A percentile compares a stretch with the other conserved stretches of the same genome.
phyloP scores from a whole-genome alignment of 768 basidiomycete species.

The Mrakia hoshinonis region DNA sequence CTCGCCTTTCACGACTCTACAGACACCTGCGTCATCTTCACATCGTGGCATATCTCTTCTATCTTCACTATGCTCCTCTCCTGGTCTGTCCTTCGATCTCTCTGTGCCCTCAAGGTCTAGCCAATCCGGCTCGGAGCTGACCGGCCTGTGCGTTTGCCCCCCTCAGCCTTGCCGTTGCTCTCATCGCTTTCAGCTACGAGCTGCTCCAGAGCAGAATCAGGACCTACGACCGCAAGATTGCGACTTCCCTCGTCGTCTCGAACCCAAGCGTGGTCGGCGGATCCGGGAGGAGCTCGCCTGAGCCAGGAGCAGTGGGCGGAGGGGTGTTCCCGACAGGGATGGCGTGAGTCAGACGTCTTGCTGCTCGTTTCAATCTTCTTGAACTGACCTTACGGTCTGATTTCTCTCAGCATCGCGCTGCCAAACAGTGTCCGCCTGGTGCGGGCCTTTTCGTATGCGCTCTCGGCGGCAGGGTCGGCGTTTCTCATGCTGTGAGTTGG shows the following conservation, averaged over 20 bases:
- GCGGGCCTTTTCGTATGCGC: conserved; percentile 14
- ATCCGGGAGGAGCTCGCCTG: neutral
- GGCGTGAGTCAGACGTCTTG: conserved; percentile 1
- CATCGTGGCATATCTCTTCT: conserved; percentile 10
- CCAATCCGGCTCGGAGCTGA: neutral
- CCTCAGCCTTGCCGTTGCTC: conserved; percentile 10
- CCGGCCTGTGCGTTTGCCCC: neutral
- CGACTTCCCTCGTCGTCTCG: neutral
- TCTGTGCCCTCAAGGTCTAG: neutral
- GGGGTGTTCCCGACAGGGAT: neutral
- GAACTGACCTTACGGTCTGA: neutral
- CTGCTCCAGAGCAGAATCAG: neutral
- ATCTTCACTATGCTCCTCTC: conserved; percentile 12
- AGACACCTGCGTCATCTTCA: conserved; percentile 25
- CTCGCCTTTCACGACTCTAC: neutral
- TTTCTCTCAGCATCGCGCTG: neutral
- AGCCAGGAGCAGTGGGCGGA: neutral
- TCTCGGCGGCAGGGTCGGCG: conserved; percentile 13
- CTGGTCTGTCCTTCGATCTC: neutral
- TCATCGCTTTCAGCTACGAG: conserved; percentile 18
- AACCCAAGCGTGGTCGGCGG: neutral
- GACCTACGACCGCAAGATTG: conserved; percentile 11
- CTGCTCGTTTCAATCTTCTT: neutral
- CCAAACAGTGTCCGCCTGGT: conserved; percentile 7
- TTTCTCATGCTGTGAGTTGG: conserved; percentile 24